Base-by-base conservation (phyloP, 164 flowering plant genomes). In the Echeveria elegans region DNA sequence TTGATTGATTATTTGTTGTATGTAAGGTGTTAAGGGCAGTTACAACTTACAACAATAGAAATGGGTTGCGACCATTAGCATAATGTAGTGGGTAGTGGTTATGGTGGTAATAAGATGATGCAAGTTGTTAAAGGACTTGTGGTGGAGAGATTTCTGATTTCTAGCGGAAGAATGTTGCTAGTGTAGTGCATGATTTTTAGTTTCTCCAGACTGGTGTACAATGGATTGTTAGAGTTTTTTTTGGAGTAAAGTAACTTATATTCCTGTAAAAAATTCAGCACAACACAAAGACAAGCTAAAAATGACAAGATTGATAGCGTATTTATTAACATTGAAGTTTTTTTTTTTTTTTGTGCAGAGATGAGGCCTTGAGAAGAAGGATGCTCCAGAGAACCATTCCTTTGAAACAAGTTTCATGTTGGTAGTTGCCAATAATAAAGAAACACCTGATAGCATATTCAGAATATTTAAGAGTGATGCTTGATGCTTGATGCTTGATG, bases 281-380 rank as follows among this genome's bases (percentile, higher is more conserved):
- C 7, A 7, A 3, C 5, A 34, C 7, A 3, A 3, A 7, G 7
- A 34, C 37, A 34, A 3, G 3, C 37, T 34, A 34, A 34, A 34
- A 7, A 34, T 34, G 37, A 34, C 7, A 3, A 34, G n/a, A 56
- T 2, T 56, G 30, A 15, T 29, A 28, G 61, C 61, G 14, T 28
- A 26, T 28, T 56, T 26, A 28, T 2, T 56, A 56, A 56, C 34
- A 56, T 28, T 56, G 61, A 19, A 56, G 32, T 18, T 56, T 56
- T 56, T 26, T 23, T 53, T 53, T n/a, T n/a, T n/a, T n/a, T n/a
- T n/a, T n/a, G n/a, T 56, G 31, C 61, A 56, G 61, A 56, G 19
- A 32, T 56, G 28, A 50, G 28, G 32, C 61, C 61, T 26, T 56
- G 32, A 56, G 31, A 12, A 28, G 61, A 56, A 26, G 32, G 19